Evolutionary conservation across 2,329 filamentous ascomycete genomes (phyloP).

Genomic region (Akanthomyces lecanii): DNA sequence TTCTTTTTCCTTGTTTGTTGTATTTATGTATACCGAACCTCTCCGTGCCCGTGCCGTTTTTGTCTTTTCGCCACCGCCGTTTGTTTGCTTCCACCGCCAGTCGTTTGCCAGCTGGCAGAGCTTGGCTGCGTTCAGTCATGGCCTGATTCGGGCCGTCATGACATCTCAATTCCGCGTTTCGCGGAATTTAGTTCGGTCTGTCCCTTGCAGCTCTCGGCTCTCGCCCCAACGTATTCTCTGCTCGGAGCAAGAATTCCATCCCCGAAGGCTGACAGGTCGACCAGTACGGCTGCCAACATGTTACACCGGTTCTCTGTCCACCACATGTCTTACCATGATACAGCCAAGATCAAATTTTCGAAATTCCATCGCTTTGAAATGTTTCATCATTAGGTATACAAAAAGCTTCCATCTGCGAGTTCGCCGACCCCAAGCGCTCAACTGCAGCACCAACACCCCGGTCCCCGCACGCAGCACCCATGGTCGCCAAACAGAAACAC

Average conservation of each 20-base stretch:
- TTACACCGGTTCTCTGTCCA: neutral
- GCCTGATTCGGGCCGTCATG: neutral
- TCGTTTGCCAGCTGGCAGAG: conserved; percentile 9
- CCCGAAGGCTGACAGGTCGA: neutral
- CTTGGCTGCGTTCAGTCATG: neutral
- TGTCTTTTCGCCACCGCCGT: neutral
- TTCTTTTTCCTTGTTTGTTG: neutral
- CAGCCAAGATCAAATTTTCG: neutral
- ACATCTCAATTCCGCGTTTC: neutral
- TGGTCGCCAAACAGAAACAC: neutral
- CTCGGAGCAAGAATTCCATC: too few species aligned
- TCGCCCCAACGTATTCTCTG: too few species aligned
- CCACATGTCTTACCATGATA: neutral
- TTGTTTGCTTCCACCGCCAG: neutral
- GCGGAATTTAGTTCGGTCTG: neutral
- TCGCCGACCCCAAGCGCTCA: neutral
- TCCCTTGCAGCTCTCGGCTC: too few species aligned
- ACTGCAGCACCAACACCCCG: neutral
- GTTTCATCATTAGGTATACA: too few species aligned
- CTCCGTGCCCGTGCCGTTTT: neutral
- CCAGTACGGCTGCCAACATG: conserved; percentile 4
- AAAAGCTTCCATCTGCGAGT: neutral
- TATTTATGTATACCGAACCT: neutral
- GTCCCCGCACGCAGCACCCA: neutral
- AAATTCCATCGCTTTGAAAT: too few species aligned